Evolutionary conservation across 108 stramenopile genomes (phyloP).

Genomic region (Hondaea fermentalgiana): DNA sequence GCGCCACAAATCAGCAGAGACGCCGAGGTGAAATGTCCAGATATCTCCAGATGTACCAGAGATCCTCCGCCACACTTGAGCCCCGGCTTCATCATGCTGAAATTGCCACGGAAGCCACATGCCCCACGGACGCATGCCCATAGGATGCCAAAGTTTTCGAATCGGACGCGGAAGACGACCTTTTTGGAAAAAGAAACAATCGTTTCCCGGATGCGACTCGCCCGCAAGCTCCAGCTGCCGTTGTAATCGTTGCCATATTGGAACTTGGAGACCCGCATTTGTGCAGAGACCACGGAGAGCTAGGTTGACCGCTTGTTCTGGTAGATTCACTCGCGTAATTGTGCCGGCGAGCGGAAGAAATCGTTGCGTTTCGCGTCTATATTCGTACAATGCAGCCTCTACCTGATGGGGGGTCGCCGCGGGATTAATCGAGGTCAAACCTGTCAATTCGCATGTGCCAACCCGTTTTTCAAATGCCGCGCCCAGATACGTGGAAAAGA

Average conservation of each 20-base stretch:
- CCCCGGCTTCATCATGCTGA: neutral
- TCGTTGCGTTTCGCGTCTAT: neutral
- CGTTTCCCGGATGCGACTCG: neutral
- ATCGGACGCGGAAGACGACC: neutral
- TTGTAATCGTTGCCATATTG: no score
- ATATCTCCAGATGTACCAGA: neutral
- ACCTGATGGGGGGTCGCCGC: no score
- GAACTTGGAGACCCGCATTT: no score
- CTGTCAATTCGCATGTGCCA: no score
- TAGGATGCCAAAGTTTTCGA: neutral
- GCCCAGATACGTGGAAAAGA: neutral
- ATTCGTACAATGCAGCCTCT: no score
- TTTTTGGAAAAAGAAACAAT: neutral
- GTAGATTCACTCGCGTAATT: neutral
- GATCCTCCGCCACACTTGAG: neutral
- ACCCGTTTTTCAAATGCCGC: no score
- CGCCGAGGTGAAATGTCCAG: slow-evolving; percentile 8
- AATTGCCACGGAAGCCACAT: neutral
- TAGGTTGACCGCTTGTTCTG: neutral
- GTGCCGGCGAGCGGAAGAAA: neutral
- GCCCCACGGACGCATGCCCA: slow-evolving; percentile 13
- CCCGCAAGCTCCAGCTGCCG: neutral
- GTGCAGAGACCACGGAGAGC: neutral
- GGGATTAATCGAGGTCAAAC: no score
- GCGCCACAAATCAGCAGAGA: neutral